These are phyloP conservation scores for Cystobasidium slooffiae DNA, from an alignment of 1,284 basidiomycete species.

Conservation along the genomic window DNA sequence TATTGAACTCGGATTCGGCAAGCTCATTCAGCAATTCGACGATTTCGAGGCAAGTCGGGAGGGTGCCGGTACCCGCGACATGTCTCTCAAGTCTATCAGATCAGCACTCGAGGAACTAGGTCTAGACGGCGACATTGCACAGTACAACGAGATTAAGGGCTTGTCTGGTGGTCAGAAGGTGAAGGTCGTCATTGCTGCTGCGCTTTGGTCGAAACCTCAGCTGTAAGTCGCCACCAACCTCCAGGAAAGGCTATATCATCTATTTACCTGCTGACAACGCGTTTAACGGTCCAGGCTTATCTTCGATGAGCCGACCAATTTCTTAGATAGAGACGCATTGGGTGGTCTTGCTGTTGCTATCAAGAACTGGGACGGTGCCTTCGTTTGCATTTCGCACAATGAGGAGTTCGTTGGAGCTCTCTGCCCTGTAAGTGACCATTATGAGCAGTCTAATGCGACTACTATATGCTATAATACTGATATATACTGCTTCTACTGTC, in stretches of 20 bases:
- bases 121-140: slow-evolving; percentile 93
- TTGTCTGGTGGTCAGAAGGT: slow-evolving; percentile 78
- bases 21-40: slow-evolving; percentile 92
- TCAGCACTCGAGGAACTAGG: slow-evolving; percentile 91
- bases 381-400: slow-evolving; percentile 97
- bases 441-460: slow-evolving; percentile 57
- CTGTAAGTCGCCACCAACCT: slow-evolving; percentile 21
- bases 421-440: slow-evolving; percentile 72
- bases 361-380: slow-evolving; percentile 93
- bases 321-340: slow-evolving; percentile 74
- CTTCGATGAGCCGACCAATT: slow-evolving; percentile 81
- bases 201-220: slow-evolving; percentile 93
- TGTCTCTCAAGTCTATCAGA: slow-evolving; percentile 74
- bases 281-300: slow-evolving; percentile 47
- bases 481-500: slow-evolving; percentile 51
- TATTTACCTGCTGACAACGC: slow-evolving; percentile 35
- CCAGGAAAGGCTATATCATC: not conserved
- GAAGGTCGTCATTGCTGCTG: slow-evolving; percentile 87
- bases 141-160: slow-evolving; percentile 93
- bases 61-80: slow-evolving; percentile 86
- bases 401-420: slow-evolving; percentile 79
- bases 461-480: slow-evolving; percentile 62
- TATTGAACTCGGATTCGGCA: slow-evolving; percentile 84
- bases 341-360: slow-evolving; percentile 95
- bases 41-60: slow-evolving; percentile 94